Evolutionary conservation across 768 basidiomycete species (phyloP).

Genomic region (Pleurotus platypus): DNA sequence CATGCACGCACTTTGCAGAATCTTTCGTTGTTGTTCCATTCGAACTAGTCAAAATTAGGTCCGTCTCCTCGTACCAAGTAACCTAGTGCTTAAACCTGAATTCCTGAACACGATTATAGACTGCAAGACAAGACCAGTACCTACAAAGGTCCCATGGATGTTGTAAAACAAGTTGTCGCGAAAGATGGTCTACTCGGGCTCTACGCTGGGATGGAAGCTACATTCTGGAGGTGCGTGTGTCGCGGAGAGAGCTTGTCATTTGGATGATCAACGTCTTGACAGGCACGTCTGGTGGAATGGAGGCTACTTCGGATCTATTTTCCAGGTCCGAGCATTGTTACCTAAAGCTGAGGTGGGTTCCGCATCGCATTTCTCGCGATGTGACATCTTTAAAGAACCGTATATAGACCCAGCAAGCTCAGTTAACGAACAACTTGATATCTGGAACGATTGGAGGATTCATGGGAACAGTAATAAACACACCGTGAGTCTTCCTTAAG

Average conservation of each 20-base stretch:
- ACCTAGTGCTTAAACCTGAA: not conserved
- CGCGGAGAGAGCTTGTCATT: not conserved
- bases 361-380: not conserved
- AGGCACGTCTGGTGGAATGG: conserved; percentile 92
- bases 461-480: conserved; percentile 87
- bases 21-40: conserved; percentile 95
- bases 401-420: conserved; percentile 55
- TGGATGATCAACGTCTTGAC: conserved; percentile 6
- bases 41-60: conserved; percentile 91
- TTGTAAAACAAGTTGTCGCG: conserved; percentile 72
- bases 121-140: conserved; percentile 92
- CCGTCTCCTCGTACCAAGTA: conserved; percentile 7
- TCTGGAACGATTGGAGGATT: conserved; percentile 90
- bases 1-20: conserved; percentile 36
- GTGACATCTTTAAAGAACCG: not conserved
- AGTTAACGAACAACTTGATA: conserved; percentile 87
- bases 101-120: conserved; percentile 27
- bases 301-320: conserved; percentile 93
- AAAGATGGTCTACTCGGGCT: conserved; percentile 82
- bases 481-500: conserved; percentile 56
- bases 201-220: conserved; percentile 95
- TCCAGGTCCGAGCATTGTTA: conserved; percentile 73
- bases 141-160: conserved; percentile 89
- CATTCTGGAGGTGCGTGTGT: conserved; percentile 84
- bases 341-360: conserved; percentile 78